Percentiles rank a stretch among this genome's conserved stretches.
Conservation (phyloP, 106 monocot species). For the Dioscorea zingiberensis region DNA sequence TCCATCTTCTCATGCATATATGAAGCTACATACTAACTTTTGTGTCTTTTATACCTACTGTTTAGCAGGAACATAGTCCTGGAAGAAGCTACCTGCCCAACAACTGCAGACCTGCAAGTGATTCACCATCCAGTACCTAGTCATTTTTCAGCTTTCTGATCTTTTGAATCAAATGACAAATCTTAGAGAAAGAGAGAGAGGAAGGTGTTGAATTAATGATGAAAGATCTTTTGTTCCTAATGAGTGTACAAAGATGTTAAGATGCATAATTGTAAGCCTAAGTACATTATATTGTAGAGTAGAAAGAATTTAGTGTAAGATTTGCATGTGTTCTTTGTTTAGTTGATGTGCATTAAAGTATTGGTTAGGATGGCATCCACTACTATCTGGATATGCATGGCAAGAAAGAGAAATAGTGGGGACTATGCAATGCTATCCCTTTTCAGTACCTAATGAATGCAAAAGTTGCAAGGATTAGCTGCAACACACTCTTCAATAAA, state of each 20-base stretch:
- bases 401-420: not conserved
- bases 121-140: constrained; percentile 31
- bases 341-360: not conserved
- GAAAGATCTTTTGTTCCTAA: not conserved
- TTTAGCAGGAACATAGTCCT: constrained; percentile 44
- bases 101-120: constrained; percentile 35
- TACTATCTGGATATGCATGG: too few relatives aligned
- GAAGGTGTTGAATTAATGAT: not conserved
- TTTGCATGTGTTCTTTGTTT: not conserved
- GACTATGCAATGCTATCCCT: too few relatives aligned
- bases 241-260: not conserved
- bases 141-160: constrained; percentile 36
- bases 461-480: constrained; percentile 1
- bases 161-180: not conserved
- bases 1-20: too few relatives aligned
- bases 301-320: not conserved
- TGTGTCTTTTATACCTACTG: not conserved
- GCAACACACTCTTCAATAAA: not conserved
- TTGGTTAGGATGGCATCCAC: too few relatives aligned
- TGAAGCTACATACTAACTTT: not conserved
- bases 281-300: not conserved
- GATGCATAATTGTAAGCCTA: not conserved
- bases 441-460: too few relatives aligned
- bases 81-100: constrained; percentile 26
- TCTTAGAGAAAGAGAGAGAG: not conserved